A percentile compares a stretch with the other conserved stretches of the same genome.
phyloP scores from a whole-genome alignment of 108 stramenopile species.

The Mayamaea pseudoterrestris region DNA sequence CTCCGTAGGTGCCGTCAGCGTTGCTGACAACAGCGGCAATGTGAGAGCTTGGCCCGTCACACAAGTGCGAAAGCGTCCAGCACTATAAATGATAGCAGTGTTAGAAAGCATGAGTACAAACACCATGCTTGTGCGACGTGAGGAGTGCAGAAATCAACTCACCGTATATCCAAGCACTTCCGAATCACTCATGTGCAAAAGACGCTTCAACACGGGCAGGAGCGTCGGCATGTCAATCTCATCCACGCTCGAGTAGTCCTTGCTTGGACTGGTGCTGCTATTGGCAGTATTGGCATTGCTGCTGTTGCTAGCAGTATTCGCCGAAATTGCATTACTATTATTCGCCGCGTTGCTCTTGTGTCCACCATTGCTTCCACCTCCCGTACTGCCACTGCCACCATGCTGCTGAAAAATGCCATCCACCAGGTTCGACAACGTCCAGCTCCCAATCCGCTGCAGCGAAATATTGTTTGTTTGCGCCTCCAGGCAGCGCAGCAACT shows the following conservation, averaged over 20 bases:
- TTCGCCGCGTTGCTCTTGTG: slow-evolving; percentile 4
- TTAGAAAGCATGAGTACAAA: too few species aligned
- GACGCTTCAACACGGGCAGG: slow-evolving; percentile 67
- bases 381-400: slow-evolving; percentile 11
- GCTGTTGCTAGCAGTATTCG: not conserved
- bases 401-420: slow-evolving; percentile 55
- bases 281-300: not conserved
- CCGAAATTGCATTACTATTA: slow-evolving; percentile 2
- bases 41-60: slow-evolving; percentile 88
- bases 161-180: slow-evolving; percentile 90
- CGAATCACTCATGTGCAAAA: slow-evolving; percentile 72
- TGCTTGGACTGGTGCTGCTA: slow-evolving; percentile 8
- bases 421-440: slow-evolving; percentile 70
- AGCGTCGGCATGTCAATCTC: slow-evolving; percentile 71
- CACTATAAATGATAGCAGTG: too few species aligned
- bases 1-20: slow-evolving; percentile 31
- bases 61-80: slow-evolving; percentile 89
- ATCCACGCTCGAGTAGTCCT: slow-evolving; percentile 43
- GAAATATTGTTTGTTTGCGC: slow-evolving; percentile 40
- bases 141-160: too few species aligned
- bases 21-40: slow-evolving; percentile 83
- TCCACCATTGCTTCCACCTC: not conserved
- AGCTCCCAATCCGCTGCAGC: slow-evolving; percentile 66
- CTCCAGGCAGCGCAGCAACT: slow-evolving; percentile 55
- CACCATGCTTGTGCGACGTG: too few species aligned